phyloP scores from a whole-genome alignment of 2,329 filamentous ascomycete genomes.

The Xylariomycetidae sp. region DNA sequence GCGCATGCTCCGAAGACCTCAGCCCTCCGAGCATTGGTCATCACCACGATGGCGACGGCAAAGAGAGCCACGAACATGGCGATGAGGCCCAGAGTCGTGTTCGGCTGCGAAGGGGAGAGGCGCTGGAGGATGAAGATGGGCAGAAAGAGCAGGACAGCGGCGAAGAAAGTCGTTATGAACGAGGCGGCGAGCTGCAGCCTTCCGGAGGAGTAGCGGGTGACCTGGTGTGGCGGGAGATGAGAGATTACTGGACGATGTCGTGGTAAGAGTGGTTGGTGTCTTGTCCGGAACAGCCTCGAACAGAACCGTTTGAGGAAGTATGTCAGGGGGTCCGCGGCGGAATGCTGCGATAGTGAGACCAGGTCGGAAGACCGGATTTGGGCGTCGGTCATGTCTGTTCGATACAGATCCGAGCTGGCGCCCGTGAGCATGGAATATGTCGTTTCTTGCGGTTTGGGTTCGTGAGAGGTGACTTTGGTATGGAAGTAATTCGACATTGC shows the following conservation, averaged over 20 bases:
- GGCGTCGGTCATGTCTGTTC: not conserved
- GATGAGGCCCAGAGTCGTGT: conserved; percentile 6
- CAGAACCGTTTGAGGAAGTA: too few species aligned
- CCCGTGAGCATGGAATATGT: not conserved
- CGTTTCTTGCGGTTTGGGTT: too few species aligned
- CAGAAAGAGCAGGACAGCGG: not conserved
- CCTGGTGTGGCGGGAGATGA: not conserved
- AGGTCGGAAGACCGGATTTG: not conserved
- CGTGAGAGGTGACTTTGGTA: too few species aligned
- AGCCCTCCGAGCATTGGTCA: conserved; percentile 7
- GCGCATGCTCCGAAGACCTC: conserved; percentile 9
- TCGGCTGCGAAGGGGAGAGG: not conserved
- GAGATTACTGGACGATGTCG: not conserved
- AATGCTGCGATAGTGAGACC: not conserved
- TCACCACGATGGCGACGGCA: conserved; percentile 2
- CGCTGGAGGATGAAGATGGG: conserved; percentile 3
- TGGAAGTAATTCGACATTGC: too few species aligned
- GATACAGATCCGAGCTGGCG: not conserved
- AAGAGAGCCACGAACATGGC: conserved; percentile 6
- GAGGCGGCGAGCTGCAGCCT: not conserved
- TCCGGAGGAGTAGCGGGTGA: not conserved
- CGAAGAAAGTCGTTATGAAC: not conserved
- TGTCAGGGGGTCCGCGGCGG: not conserved
- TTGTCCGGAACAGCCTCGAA: too few species aligned
- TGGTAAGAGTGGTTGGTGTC: not conserved